Base-by-base conservation (phyloP, 768 basidiomycete species). In the Imleria badia region DNA sequence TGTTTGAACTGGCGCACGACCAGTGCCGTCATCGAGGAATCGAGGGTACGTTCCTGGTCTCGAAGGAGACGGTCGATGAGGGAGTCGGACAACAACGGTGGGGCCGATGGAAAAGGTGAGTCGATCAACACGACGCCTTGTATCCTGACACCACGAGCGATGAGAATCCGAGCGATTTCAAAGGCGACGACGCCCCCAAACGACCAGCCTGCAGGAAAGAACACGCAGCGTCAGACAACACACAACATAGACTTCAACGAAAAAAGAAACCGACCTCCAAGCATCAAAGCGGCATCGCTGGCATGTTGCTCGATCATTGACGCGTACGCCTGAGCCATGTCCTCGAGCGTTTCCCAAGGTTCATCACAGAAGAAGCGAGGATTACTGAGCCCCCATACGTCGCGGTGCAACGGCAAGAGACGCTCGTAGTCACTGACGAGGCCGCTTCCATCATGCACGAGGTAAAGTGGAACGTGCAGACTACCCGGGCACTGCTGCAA, bases 381-480 rank as follows among this genome's bases (percentile, higher is more conserved):
- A 57, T 89, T 84, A 34, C 74, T 70, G 41, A 91, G 78, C 0
- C 76, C 85, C 81, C 82, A 89, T 3, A 89, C 75, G 19, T 73
- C 63, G 42, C 87, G 76, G 10, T 74, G 71, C 3, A 89, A 60
- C 10, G 74, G 62, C 8, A 68, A 60, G 7, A 87, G 66, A 11
- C 75, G 76, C 33, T 77, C 67, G 51, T 81, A 81, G 48, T 83
- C 80, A 33, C 72, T 72, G 17, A 78, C 70, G 13, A 86, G 66
- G 0, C 89, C 89, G 57, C 84, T 86, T 6, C 89, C 89, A 56
- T 90, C 89, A 60, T 91, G 87, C 11, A 91, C 74, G 22, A 91
- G 76, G 52, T 87, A 78, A 5, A 91, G 73, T 1, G 82, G 86
- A 0, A 67, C 49, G 4, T 45, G 54, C 13, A 48, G 26, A 10